A percentile compares a stretch with the other conserved stretches of the same genome.
Conservation (phyloP, 305 asterid genomes). For the Fraxinus platypoda region DNA sequence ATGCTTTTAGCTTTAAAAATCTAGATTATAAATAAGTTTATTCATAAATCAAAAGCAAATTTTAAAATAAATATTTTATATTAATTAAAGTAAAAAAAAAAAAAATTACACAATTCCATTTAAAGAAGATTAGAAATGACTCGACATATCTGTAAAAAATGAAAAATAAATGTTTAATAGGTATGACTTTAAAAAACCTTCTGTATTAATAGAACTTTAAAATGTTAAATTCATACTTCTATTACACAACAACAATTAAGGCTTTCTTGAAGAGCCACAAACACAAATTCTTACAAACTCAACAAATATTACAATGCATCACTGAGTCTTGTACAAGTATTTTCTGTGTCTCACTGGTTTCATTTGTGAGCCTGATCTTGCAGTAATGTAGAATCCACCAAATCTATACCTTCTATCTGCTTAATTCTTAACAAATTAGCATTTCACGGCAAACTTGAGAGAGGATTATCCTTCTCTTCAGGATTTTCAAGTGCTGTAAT, state of each 20-base stretch:
- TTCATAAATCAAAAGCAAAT: not conserved
- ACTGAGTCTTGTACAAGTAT: not conserved
- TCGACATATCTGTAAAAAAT: not conserved
- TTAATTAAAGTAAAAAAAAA: no score
- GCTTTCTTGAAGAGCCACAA: not conserved
- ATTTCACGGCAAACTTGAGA: not conserved
- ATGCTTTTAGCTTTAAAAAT: no score
- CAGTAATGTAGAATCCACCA: not conserved
- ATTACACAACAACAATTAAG: not conserved
- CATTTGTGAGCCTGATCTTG: not conserved
- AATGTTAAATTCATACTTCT: not conserved
- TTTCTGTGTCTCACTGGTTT: not conserved
- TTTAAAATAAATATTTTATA: no score
- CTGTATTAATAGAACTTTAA: not conserved
- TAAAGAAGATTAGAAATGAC: not conserved
- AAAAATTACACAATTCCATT: not conserved
- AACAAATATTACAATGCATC: not conserved
- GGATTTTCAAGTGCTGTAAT: constrained; percentile 63
- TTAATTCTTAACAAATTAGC: not conserved
- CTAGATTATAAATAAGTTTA: not conserved
- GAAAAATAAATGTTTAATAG: not conserved
- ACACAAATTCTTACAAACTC: not conserved
- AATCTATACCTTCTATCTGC: not conserved
- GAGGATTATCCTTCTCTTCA: constrained; percentile 40
- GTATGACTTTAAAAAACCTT: not conserved